These are phyloP conservation scores for Syncephalastrum monosporum DNA, from an alignment of 371 early-diverging fungal genomes.

Conservation along the genomic window DNA sequence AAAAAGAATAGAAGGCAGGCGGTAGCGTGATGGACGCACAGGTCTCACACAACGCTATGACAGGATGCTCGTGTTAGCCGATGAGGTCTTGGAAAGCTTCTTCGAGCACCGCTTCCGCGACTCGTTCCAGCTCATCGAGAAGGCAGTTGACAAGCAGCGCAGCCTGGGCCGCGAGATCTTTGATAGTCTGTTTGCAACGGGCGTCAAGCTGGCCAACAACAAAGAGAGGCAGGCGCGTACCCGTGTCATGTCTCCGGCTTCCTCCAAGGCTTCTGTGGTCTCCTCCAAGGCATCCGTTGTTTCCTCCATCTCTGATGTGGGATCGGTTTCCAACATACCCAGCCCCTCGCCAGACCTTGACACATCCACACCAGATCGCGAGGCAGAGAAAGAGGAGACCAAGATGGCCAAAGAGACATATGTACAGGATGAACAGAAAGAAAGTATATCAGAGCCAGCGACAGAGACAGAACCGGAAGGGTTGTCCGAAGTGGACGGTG, in stretches of 20 bases:
- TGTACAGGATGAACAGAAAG: slow-evolving; percentile 9
- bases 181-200: slow-evolving; percentile 50
- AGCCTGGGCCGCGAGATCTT: slow-evolving; percentile 59
- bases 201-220: slow-evolving; percentile 36
- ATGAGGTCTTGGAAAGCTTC: slow-evolving; percentile 68
- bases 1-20: background rate
- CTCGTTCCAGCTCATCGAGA: slow-evolving; percentile 66
- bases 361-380: background rate
- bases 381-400: slow-evolving; percentile 9
- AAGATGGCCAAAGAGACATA: slow-evolving; percentile 5
- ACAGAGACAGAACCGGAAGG: slow-evolving; percentile 39
- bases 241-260: slow-evolving; percentile 13
- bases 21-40: background rate
- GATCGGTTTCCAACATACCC: background rate
- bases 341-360: background rate
- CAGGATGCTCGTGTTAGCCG: slow-evolving; percentile 73
- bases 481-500: slow-evolving; percentile 43
- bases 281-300: slow-evolving; percentile 17
- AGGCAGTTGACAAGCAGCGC: slow-evolving; percentile 55
- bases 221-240: slow-evolving; percentile 12
- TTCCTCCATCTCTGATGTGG: slow-evolving; percentile 10
- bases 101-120: slow-evolving; percentile 66
- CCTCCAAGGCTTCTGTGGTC: slow-evolving; percentile 18
- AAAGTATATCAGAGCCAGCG: background rate
- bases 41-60: background rate